Evolutionary conservation across 306 rosid species (phyloP).

Genomic region (Sophora flavescens): DNA sequence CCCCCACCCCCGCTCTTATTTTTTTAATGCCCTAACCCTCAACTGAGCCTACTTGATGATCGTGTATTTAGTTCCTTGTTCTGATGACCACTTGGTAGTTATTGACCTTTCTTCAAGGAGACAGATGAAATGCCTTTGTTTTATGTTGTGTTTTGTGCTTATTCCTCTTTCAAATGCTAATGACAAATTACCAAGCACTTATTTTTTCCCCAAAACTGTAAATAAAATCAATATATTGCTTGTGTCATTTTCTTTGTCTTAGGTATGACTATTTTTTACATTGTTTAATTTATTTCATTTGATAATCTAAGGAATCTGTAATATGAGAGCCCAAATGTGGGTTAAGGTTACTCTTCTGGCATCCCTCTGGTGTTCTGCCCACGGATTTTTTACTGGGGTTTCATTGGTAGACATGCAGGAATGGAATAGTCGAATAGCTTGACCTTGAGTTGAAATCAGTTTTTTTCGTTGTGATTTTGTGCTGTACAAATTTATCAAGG

Average conservation of each 20-base stretch:
- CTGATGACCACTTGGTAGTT: background rate
- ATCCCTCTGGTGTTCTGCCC: too few relatives aligned
- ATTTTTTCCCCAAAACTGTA: background rate
- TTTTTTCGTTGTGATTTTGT: slow-evolving; percentile 3
- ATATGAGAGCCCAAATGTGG: slow-evolving; percentile 7
- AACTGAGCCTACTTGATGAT: slow-evolving; percentile 9
- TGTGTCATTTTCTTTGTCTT: background rate
- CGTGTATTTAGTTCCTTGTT: background rate
- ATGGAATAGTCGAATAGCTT: slow-evolving; percentile 3
- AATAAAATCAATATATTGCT: slow-evolving; percentile 4
- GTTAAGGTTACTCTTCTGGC: too few relatives aligned
- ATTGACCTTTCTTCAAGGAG: slow-evolving; percentile 9
- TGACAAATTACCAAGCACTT: background rate
- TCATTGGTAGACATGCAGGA: background rate
- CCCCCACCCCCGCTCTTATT: background rate
- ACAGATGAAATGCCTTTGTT: background rate
- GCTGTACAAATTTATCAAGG: background rate
- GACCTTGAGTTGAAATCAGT: background rate
- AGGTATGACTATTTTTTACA: background rate
- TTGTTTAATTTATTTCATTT: background rate
- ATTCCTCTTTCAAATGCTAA: background rate
- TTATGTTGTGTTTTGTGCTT: background rate
- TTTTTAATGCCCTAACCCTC: slow-evolving; percentile 1
- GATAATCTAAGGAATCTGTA: slow-evolving; percentile 22
- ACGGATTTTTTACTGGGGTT: too few relatives aligned